Percentiles rank a stretch among this genome's conserved stretches.
These are phyloP conservation scores for Apiospora sp. DNA, from an alignment of 2,329 filamentous ascomycete species.

Conservation along the genomic window DNA sequence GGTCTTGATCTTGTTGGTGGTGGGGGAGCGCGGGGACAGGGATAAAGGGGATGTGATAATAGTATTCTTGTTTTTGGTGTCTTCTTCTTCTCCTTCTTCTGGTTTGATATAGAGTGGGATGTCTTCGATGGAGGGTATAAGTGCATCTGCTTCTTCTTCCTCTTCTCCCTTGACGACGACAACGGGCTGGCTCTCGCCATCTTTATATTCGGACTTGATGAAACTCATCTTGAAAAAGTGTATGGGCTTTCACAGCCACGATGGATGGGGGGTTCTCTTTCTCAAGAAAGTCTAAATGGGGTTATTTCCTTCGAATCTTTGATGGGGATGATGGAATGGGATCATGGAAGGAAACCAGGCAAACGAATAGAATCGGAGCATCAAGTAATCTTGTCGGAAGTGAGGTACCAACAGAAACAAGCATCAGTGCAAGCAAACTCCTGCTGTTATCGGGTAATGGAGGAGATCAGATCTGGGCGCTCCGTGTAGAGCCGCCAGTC, in stretches of 20 bases:
- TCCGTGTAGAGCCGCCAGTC: neutral
- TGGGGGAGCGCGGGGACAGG: too few species aligned
- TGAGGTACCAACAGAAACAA: too few species aligned
- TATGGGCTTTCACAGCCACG: neutral
- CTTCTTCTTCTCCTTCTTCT: neutral
- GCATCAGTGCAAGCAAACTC: neutral
- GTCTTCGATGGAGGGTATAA: neutral
- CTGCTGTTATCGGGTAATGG: neutral
- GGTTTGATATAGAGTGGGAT: neutral
- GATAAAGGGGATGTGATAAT: too few species aligned
- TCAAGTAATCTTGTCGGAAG: neutral
- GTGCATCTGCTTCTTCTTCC: neutral
- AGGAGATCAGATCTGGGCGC: too few species aligned
- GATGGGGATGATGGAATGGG: neutral
- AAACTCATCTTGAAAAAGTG: neutral
- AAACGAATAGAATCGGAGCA: neutral
- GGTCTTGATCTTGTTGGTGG: neutral
- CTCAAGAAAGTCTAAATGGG: neutral
- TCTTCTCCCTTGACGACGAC: neutral
- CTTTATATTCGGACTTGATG: conserved; percentile 6
- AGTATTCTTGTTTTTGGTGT: neutral
- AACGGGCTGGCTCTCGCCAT: neutral
- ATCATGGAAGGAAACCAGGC: neutral
- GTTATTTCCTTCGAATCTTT: conserved; percentile 8
- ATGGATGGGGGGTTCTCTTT: neutral